A percentile compares a stretch with the other conserved stretches of the same genome.
Conservation (phyloP, 148 eudicot species). For the Spergularia marina region DNA sequence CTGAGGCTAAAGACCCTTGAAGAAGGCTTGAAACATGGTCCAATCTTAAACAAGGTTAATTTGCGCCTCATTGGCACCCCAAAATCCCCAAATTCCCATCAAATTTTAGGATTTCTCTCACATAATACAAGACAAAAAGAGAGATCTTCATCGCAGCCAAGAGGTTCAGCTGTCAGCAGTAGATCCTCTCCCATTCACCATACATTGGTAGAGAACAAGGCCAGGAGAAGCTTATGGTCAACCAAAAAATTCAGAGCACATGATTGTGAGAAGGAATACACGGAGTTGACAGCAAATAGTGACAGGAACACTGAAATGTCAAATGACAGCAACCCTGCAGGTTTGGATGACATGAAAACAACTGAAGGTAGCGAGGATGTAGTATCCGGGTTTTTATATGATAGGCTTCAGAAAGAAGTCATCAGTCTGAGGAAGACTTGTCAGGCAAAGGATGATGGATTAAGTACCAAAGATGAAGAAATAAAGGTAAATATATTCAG, state of each 20-base stretch:
- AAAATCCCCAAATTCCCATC: conserved; percentile 41
- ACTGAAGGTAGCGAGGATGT: conserved; percentile 46
- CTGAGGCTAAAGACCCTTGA: conserved; percentile 79
- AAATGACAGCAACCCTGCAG: conserved; percentile 10
- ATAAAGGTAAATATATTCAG: conserved; percentile 49
- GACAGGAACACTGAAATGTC: conserved; percentile 23
- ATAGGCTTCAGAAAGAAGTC: conserved; percentile 87
- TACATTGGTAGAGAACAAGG: conserved; percentile 30
- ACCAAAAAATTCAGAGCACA: conserved; percentile 45
- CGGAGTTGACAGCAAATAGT: conserved; percentile 37
- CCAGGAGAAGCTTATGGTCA: conserved; percentile 52
- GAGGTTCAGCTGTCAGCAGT: conserved; percentile 40
- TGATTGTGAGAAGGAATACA: conserved; percentile 49
- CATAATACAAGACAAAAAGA: conserved; percentile 43
- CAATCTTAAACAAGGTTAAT: conserved; percentile 23
- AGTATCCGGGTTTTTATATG: conserved; percentile 87
- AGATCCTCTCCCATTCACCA: conserved; percentile 36
- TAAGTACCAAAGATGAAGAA: conserved; percentile 73
- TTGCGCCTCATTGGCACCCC: conserved; percentile 30
- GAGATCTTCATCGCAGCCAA: conserved; percentile 72
- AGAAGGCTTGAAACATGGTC: conserved; percentile 58
- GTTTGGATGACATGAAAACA: conserved; percentile 19
- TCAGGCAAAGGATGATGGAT: conserved; percentile 49
- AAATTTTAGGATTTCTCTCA: conserved; percentile 53
- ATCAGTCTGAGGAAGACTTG: conserved; percentile 60